Base-by-base conservation (phyloP, 306 rosid species). In the Lupinus albus region DNA sequence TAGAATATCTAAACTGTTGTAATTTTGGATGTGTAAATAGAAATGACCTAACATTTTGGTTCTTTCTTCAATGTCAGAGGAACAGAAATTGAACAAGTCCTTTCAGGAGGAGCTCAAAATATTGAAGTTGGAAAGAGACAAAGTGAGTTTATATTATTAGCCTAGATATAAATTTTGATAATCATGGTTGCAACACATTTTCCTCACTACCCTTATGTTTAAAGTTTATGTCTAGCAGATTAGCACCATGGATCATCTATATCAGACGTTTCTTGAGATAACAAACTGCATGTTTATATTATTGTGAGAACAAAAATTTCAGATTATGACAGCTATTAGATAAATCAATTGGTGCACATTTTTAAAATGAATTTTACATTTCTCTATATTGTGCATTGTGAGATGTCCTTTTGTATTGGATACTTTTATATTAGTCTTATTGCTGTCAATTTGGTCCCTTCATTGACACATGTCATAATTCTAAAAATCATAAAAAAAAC, bases 51-150 rank as follows among this genome's bases (percentile, higher is more conserved):
- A 49, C 53, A 41, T 49, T 59, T 1, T 62, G 45, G 44, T 47
- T 28, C 59, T 41, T 63, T 25, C 11, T 60, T 75, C 54, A 67
- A 45, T 76, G 41, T 39, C 80, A 89, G 96, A 87, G 75, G 93
- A 87, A 68, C 85, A 81, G 12, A 81, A 76, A 49, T 72, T 87
- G 80, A 87, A 82, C 42, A 81, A 74, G 69, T 74, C 78, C 64
- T 74, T 85, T 63, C 83, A 58, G 69, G 86, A 76, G 74, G 93
- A 89, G 84, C 85, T 89, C 73, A 81, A 79, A 45, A 60, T 67
- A 50, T 66, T 83, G 53, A 78, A 74, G 72, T 32, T 48, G 53
- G 88, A 85, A 75, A 83, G 73, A 48, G 93, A 85, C 55, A 81
- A 61, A 53, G 96, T 89, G 85, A 85, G 91, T 81, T 73, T 62